Conservation (phyloP, 257 asterid genomes). For the Solanum okadae region DNA sequence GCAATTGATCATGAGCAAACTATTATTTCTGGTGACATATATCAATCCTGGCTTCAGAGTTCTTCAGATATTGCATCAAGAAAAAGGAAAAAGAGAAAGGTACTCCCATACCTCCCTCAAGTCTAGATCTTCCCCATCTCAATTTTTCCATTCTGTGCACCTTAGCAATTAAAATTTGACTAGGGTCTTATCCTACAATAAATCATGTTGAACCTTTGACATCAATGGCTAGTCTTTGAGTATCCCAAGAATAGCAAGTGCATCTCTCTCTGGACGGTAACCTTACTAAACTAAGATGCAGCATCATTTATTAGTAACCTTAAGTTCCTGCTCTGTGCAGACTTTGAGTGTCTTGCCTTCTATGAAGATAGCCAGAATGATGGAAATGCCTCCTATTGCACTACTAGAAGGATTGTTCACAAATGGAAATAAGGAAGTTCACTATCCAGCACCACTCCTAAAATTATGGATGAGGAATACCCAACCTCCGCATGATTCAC, state of each 20-base stretch:
- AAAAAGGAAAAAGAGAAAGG: constrained; percentile 52
- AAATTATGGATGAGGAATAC: constrained; percentile 50
- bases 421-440: constrained; percentile 27
- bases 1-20: constrained; percentile 58
- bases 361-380: constrained; percentile 46
- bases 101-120: constrained; percentile 6
- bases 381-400: constrained; percentile 70
- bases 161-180: not conserved
- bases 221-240: not conserved
- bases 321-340: constrained; percentile 21
- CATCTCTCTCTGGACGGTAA: constrained; percentile 2
- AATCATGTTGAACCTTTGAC: not conserved
- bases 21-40: constrained; percentile 63
- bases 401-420: constrained; percentile 38
- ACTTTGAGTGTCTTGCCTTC: constrained; percentile 28
- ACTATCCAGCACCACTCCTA: constrained; percentile 62
- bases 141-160: not conserved
- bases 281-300: constrained; percentile 7
- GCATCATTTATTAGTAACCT: not conserved
- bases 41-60: constrained; percentile 76
- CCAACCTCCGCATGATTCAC: constrained; percentile 64
- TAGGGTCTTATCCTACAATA: not conserved
- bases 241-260: not conserved
- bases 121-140: constrained; percentile 5
- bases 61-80: constrained; percentile 46